These are phyloP conservation scores for Pseudogymnoascus sp. DNA, from an alignment of 2,329 filamentous ascomycete genomes.

Conservation along the genomic window DNA sequence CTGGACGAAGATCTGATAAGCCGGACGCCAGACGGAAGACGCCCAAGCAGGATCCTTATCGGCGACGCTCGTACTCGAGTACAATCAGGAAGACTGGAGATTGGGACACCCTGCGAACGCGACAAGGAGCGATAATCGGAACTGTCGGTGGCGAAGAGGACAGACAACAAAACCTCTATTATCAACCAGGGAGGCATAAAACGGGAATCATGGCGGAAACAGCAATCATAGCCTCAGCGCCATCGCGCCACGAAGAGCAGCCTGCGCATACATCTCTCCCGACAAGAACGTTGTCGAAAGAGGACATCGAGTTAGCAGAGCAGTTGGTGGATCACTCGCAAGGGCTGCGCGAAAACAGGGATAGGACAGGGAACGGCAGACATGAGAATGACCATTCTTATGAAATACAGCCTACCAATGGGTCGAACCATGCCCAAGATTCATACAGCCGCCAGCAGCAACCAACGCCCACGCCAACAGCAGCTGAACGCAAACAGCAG, in stretches of 20 bases:
- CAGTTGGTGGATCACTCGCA: conserved; percentile 20
- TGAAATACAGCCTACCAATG: not conserved
- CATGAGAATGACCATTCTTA: conserved; percentile 6
- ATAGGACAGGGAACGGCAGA: not conserved
- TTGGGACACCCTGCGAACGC: not conserved
- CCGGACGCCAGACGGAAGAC: not conserved
- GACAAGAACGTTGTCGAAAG: conserved; percentile 19
- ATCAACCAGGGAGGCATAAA: not conserved
- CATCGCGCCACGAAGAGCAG: not conserved
- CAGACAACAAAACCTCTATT: not conserved
- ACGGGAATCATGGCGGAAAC: not conserved
- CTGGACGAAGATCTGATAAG: not conserved
- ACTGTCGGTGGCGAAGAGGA: not conserved
- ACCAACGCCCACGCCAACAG: not conserved
- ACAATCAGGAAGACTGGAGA: not conserved
- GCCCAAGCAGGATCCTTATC: not conserved
- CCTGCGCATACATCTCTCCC: conserved; percentile 8
- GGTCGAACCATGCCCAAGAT: not conserved
- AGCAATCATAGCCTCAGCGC: conserved; percentile 2
- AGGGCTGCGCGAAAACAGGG: conserved; percentile 8
- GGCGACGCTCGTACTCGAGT: not conserved
- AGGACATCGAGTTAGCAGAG: conserved; percentile 21
- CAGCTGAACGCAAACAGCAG: not conserved
- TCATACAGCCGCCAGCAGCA: not conserved
- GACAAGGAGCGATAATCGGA: not conserved